Conservation (phyloP, 768 basidiomycete species). For the Mycena alexandri region DNA sequence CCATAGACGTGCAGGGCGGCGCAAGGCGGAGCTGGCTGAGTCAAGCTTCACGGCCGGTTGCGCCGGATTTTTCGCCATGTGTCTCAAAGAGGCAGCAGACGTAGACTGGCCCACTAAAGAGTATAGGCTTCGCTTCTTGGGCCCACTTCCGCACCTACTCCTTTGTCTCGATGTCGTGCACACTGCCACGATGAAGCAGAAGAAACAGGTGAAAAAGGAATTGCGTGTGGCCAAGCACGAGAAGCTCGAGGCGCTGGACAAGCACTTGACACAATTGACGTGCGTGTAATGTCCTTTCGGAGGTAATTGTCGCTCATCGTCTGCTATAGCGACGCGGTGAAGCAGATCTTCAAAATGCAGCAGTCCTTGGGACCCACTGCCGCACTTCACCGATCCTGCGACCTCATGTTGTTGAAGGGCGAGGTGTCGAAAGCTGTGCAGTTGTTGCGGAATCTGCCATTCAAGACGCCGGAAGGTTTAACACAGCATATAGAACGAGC, state of each 20-base stretch:
- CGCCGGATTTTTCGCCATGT: slow-evolving; percentile 44
- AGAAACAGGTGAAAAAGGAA: slow-evolving; percentile 48
- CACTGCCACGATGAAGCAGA: slow-evolving; percentile 41
- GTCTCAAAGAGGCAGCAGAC: slow-evolving; percentile 42
- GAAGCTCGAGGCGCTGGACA: slow-evolving; percentile 49
- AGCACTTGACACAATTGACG: slow-evolving; percentile 48
- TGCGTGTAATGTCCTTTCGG: slow-evolving; percentile 40
- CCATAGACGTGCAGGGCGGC: slow-evolving; percentile 20
- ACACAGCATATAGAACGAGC: slow-evolving; percentile 45
- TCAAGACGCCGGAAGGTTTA: slow-evolving; percentile 36
- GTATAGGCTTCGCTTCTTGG: slow-evolving; percentile 54
- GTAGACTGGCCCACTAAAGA: slow-evolving; percentile 44
- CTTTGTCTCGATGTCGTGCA: slow-evolving; percentile 55
- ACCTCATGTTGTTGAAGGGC: slow-evolving; percentile 43
- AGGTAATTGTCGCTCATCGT: slow-evolving; percentile 1
- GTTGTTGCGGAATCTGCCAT: slow-evolving; percentile 45
- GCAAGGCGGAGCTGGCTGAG: slow-evolving; percentile 29
- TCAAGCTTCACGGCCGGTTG: slow-evolving; percentile 38
- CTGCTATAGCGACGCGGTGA: slow-evolving; percentile 42
- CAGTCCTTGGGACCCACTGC: slow-evolving; percentile 49
- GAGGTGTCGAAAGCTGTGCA: slow-evolving; percentile 43
- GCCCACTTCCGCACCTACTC: slow-evolving; percentile 56
- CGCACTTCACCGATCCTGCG: slow-evolving; percentile 42
- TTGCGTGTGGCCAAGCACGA: slow-evolving; percentile 47
- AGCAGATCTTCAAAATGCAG: slow-evolving; percentile 43